phyloP scores from a whole-genome alignment of 192 early-diverging fungal genomes.

The Thamnidium elegans region DNA sequence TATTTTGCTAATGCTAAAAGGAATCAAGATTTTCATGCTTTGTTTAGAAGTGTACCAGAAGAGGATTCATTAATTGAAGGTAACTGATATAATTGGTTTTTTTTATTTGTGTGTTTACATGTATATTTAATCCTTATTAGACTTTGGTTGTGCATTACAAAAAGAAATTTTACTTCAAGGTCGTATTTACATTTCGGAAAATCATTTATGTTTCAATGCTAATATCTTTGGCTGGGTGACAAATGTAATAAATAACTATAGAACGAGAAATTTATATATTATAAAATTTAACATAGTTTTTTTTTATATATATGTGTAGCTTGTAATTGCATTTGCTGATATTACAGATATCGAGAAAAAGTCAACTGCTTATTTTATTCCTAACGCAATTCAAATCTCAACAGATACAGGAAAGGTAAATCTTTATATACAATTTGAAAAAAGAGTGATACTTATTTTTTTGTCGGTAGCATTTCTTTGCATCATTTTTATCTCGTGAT shows the following conservation, averaged over 20 bases:
- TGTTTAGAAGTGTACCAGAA: slow-evolving; percentile 55
- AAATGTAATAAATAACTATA: slow-evolving; percentile 42
- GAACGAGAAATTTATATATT: too few species aligned
- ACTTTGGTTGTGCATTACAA: slow-evolving; percentile 84
- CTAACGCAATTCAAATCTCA: slow-evolving; percentile 85
- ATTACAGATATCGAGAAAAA: slow-evolving; percentile 83
- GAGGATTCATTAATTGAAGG: slow-evolving; percentile 55
- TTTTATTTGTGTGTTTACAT: neutral
- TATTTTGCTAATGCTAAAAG: slow-evolving; percentile 41
- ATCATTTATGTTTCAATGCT: slow-evolving; percentile 79
- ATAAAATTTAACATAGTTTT: neutral
- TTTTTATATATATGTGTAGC: slow-evolving; percentile 20
- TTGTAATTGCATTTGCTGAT: slow-evolving; percentile 74
- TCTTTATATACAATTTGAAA: neutral
- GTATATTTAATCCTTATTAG: slow-evolving; percentile 27
- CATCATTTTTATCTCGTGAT: slow-evolving; percentile 85
- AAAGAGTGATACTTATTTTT: neutral
- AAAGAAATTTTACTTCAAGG: slow-evolving; percentile 89
- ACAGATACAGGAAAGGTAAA: slow-evolving; percentile 62
- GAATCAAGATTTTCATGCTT: slow-evolving; percentile 50
- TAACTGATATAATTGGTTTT: slow-evolving; percentile 1
- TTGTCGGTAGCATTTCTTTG: slow-evolving; percentile 65
- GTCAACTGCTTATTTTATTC: slow-evolving; percentile 80
- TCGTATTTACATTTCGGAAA: slow-evolving; percentile 77
- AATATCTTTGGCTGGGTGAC: slow-evolving; percentile 92